A percentile compares a stretch with the other conserved stretches of the same genome.
Evolutionary conservation across 1,139 yeast genomes (phyloP).

Genomic region (Hansenula lynferdii): DNA sequence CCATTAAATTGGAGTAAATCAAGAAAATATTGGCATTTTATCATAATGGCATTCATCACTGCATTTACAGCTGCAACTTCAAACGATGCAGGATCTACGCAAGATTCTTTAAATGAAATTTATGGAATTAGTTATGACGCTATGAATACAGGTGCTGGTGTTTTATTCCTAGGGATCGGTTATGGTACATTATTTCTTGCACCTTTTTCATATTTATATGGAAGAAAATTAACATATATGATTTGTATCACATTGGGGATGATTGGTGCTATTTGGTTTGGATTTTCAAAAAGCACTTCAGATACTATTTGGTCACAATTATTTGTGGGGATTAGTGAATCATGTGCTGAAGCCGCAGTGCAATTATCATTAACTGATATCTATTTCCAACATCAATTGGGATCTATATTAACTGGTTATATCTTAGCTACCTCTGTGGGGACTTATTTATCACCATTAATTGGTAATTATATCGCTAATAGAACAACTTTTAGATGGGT

Average conservation of each 20-base stretch:
- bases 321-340: slow-evolving; percentile 79
- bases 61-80: slow-evolving; percentile 84
- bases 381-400: slow-evolving; percentile 76
- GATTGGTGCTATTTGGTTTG: slow-evolving; percentile 75
- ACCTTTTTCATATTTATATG: slow-evolving; percentile 75
- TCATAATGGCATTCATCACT: slow-evolving; percentile 62
- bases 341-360: slow-evolving; percentile 89
- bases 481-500: slow-evolving; percentile 73
- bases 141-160: slow-evolving; percentile 87
- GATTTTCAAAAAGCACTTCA: slow-evolving; percentile 44
- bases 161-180: slow-evolving; percentile 71
- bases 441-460: slow-evolving; percentile 74
- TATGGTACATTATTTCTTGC: slow-evolving; percentile 66
- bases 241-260: slow-evolving; percentile 60
- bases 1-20: slow-evolving; percentile 60
- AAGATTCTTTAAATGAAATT: slow-evolving; percentile 59
- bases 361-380: slow-evolving; percentile 74
- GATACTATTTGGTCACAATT: slow-evolving; percentile 83
- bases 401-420: slow-evolving; percentile 72
- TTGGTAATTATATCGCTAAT: slow-evolving; percentile 64
- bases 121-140: slow-evolving; percentile 67
- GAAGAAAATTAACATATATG: slow-evolving; percentile 65
- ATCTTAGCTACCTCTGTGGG: slow-evolving; percentile 79
- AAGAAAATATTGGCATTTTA: slow-evolving; percentile 59
- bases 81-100: slow-evolving; percentile 79